These are phyloP conservation scores for Mycena olivaceomarginata DNA, from an alignment of 768 basidiomycete species.

Conservation along the genomic window DNA sequence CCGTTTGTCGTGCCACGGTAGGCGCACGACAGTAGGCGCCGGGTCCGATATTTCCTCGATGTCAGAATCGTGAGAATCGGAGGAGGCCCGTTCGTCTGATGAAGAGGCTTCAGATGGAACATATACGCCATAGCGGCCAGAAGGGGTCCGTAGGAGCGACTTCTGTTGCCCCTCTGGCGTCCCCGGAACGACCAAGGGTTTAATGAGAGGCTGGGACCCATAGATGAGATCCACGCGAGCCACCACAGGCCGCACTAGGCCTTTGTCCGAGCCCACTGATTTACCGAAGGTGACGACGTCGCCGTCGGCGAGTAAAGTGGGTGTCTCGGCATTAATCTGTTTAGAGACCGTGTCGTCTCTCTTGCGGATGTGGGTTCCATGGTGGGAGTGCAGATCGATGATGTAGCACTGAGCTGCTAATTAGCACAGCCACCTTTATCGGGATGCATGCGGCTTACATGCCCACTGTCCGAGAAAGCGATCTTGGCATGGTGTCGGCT, in stretches of 20 bases:
- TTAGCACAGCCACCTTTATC: slow-evolving; percentile 32
- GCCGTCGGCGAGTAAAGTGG: slow-evolving; percentile 77
- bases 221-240: slow-evolving; percentile 76
- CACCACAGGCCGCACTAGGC: slow-evolving; percentile 78
- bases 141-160: slow-evolving; percentile 30
- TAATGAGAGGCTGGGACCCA: slow-evolving; percentile 46
- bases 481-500: slow-evolving; percentile 89
- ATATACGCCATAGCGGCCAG: slow-evolving; percentile 80
- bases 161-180: slow-evolving; percentile 3
- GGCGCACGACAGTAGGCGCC: neutral
- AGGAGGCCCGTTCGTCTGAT: slow-evolving; percentile 58
- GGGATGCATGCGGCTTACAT: slow-evolving; percentile 64
- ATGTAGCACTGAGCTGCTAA: slow-evolving; percentile 73
- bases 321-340: slow-evolving; percentile 72
- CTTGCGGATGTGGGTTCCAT: slow-evolving; percentile 83
- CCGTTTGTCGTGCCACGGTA: slow-evolving; percentile 39
- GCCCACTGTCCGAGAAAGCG: slow-evolving; percentile 80
- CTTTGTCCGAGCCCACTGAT: slow-evolving; percentile 77
- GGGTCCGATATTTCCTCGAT: slow-evolving; percentile 70
- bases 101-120: slow-evolving; percentile 66
- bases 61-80: slow-evolving; percentile 69
- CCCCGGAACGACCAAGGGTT: slow-evolving; percentile 55
- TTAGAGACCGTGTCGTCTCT: slow-evolving; percentile 68
- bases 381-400: slow-evolving; percentile 83
- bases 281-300: slow-evolving; percentile 89